Conservation (phyloP, 768 basidiomycete species). For the Collybiopsis confluens region DNA sequence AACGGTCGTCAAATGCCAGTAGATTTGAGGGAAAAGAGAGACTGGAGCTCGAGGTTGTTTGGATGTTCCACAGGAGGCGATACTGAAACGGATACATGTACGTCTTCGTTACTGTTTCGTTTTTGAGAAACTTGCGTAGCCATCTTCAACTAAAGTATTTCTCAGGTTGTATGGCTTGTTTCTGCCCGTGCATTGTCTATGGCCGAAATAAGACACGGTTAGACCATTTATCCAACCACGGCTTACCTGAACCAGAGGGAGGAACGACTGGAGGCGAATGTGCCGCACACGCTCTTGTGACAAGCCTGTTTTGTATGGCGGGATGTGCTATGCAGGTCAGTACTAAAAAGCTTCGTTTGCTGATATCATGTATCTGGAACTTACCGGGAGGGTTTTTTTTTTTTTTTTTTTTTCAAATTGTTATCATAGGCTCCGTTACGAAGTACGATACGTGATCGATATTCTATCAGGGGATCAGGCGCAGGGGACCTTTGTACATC, state of each 20-base stretch:
- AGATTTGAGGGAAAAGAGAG: neutral
- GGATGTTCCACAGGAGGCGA: neutral
- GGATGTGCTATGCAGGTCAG: neutral
- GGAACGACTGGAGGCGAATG: neutral
- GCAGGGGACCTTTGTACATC: neutral
- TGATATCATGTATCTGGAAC: no score
- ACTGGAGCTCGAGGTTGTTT: neutral
- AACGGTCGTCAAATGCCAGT: neutral
- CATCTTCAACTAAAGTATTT: no score
- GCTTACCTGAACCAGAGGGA: neutral
- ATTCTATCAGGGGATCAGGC: neutral
- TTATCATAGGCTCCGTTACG: neutral
- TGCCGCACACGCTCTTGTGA: neutral
- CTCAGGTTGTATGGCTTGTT: neutral
- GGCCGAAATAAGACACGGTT: neutral
- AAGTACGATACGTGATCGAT: slow-evolving; percentile 1
- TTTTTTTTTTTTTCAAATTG: no score
- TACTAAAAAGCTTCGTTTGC: neutral
- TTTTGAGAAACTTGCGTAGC: no score
- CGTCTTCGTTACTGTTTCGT: no score
- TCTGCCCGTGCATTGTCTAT: neutral
- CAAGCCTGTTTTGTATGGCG: neutral
- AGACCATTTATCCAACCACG: neutral
- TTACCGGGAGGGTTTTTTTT: no score
- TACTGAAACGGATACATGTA: neutral